Conservation (phyloP, 768 basidiomycete species). For the Strobilomyces dryophilus region DNA sequence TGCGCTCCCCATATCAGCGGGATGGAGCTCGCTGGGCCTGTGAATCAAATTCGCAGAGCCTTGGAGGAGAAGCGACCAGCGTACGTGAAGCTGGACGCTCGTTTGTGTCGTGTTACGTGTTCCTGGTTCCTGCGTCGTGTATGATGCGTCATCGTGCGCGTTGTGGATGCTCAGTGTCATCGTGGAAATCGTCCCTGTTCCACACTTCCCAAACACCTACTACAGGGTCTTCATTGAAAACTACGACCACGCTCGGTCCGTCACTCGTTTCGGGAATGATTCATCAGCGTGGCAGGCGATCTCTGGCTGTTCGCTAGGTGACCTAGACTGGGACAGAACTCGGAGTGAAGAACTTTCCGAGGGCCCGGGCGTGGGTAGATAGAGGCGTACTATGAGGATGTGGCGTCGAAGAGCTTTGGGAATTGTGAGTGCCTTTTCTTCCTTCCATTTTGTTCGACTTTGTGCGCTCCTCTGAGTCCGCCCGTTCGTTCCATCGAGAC, state of each 20-base stretch:
- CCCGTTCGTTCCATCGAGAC: too few relatives aligned
- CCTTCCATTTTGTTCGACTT: neutral
- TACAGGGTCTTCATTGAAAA: conserved; percentile 57
- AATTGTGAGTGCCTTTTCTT: conserved; percentile 36
- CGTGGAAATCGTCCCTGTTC: conserved; percentile 13
- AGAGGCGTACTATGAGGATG: conserved; percentile 72
- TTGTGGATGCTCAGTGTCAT: conserved; percentile 9
- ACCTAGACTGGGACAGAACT: conserved; percentile 70
- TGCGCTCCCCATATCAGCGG: conserved; percentile 1
- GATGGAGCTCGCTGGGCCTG: neutral
- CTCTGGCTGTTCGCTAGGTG: conserved; percentile 56
- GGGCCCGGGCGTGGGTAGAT: conserved; percentile 61
- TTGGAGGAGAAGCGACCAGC: neutral
- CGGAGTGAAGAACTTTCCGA: conserved; percentile 59
- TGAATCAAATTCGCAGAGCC: conserved; percentile 7
- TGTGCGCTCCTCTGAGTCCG: neutral
- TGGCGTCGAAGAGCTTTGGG: conserved; percentile 58
- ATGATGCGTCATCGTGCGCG: conserved; percentile 1
- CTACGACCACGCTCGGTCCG: conserved; percentile 61
- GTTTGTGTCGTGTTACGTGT: neutral
- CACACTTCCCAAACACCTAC: neutral
- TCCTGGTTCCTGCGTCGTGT: neutral
- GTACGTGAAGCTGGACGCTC: conserved; percentile 7
- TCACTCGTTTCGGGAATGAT: conserved; percentile 68
- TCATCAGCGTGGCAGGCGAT: conserved; percentile 47